Base-by-base conservation (phyloP, 805 yeast genomes). In the Cyberlindnera saturnus region DNA sequence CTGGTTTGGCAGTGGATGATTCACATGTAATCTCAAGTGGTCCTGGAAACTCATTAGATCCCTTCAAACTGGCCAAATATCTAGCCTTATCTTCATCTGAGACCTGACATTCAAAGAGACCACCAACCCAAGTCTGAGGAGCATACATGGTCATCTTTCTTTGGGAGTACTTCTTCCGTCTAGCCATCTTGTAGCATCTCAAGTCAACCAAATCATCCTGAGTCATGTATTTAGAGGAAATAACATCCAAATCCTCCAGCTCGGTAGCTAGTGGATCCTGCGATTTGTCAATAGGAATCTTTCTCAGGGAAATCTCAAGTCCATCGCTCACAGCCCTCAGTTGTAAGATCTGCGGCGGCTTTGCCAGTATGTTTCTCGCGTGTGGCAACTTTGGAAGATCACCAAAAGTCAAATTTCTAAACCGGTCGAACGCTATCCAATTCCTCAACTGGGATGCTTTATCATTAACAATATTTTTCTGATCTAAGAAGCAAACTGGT, bases 51-150 rank as follows among this genome's bases (percentile, higher is more conserved):
- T 47, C 42, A 13, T 38, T 23, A 6, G 43, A 9, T 34, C 47
- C 38, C 19, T 41, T 47, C 26, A 53, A 32, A 48, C 34, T 46
- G 26, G 41, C 47, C 44, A 57, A 53, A 40, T 52, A 61, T 26
- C 39, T 46, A 36, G 17, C 31, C 43, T 65, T 69, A 5, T 49
- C 50, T 1, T 54, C 60, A 16, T 53, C 44, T 2, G 69, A 52
- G 1, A 73, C 44, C 11, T 69, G 61, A 52, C 85, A 79, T 42
- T 70, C 69, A 57, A 71, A 84, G 2, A 83, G 50, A 0, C 80
- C 88, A 6, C 90, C 91, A 3, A 84, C 75, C 62, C 76, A 75
- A 0, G 79, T 71, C 16, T 70, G 64, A 0, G 88, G 86, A 14
- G 75, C 62, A 52, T 69, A 79, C 6, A 78, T 54, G 1, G 74